Base-by-base conservation (phyloP, 805 yeast species). In the Barnettozyma californica region DNA sequence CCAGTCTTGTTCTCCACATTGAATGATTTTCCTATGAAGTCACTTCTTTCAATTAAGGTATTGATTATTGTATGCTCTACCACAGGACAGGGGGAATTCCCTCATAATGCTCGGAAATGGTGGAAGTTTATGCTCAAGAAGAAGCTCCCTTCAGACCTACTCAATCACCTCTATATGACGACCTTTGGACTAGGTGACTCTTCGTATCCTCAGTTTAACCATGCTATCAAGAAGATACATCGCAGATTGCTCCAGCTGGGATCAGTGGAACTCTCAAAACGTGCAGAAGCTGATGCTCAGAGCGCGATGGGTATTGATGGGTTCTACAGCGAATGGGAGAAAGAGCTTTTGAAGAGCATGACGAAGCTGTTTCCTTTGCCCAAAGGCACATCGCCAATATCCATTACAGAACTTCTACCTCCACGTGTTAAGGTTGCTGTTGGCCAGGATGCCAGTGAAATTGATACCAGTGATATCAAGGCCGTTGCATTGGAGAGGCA, bases 101-200 rank as follows among this genome's bases (percentile, higher is more conserved):
- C 99, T 0, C 66, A 85, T 38, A 88, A 88, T 61, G 83, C 85
- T 1, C 72, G 73, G 53, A 79, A 77, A 51, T 78, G 92, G 53
- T 86, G 96, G 95, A 74, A 75, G 54, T 80, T 84, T 52, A 65
- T 94, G 56, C 75, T 88, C 49, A 79, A 77, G 61, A 80, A 76
- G 61, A 81, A 80, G 54, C 75, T 92, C 8, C 75, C 94, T 69
- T 26, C 55, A 0, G 79, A 80, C 56, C 67, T 88, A 27, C 67
- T 92, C 36, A 74, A 74, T 53, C 87, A 83, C 60, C 56, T 87
- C 10, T 65, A 69, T 16, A 73, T 90, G 55, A 78, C 92, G 2
- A 76, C 89, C 2, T 85, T 94, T 60, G 99, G 99, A 0, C 68
- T 94, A 1, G 99, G 99, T 23, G 98, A 94, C 64, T 84, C 96